These are phyloP conservation scores for Monosporascus sp. DNA, from an alignment of 2,329 filamentous ascomycete genomes.

Conservation along the genomic window DNA sequence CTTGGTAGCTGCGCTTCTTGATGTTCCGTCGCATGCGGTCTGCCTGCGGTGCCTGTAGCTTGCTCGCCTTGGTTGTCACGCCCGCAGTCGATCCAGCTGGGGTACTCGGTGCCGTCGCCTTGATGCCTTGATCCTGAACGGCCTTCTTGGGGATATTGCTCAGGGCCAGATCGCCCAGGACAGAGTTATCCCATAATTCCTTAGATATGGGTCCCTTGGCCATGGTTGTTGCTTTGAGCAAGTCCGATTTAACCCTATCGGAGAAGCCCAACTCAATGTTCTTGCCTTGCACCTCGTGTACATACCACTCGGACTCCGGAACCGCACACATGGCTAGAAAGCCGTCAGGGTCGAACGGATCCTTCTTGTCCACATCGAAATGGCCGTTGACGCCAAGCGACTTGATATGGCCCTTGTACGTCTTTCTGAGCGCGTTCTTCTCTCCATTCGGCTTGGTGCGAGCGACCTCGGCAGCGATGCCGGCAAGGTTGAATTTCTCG, in stretches of 20 bases:
- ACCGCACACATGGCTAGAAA: conserved; percentile 46
- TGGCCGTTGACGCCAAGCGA: conserved; percentile 55
- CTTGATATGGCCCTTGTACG: conserved; percentile 65
- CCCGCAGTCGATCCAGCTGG: conserved; percentile 34
- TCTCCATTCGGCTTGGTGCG: conserved; percentile 60
- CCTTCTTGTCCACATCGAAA: conserved; percentile 55
- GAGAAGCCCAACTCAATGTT: conserved; percentile 51
- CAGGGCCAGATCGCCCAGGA: conserved; percentile 51
- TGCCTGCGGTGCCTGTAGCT: conserved; percentile 37
- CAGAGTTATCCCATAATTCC: conserved; percentile 50
- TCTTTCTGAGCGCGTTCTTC: conserved; percentile 62
- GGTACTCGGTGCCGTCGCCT: conserved; percentile 48
- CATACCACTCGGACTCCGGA: conserved; percentile 54
- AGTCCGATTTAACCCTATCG: conserved; percentile 34
- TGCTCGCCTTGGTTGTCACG: conserved; percentile 22
- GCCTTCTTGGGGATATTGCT: conserved; percentile 32
- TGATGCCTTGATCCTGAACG: conserved; percentile 37
- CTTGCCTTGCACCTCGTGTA: conserved; percentile 47
- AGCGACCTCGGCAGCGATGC: conserved; percentile 56
- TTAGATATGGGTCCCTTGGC: conserved; percentile 51
- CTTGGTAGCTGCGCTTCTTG: conserved; percentile 73
- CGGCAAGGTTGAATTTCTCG: conserved; percentile 50
- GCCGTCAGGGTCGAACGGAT: conserved; percentile 45
- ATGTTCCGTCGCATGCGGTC: conserved; percentile 58
- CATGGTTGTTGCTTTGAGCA: conserved; percentile 52